Evolutionary conservation across 2,329 filamentous ascomycete genomes (phyloP), one percentile per base, ranked within the genome.

Genomic region (Paecilomyces sp.): DNA sequence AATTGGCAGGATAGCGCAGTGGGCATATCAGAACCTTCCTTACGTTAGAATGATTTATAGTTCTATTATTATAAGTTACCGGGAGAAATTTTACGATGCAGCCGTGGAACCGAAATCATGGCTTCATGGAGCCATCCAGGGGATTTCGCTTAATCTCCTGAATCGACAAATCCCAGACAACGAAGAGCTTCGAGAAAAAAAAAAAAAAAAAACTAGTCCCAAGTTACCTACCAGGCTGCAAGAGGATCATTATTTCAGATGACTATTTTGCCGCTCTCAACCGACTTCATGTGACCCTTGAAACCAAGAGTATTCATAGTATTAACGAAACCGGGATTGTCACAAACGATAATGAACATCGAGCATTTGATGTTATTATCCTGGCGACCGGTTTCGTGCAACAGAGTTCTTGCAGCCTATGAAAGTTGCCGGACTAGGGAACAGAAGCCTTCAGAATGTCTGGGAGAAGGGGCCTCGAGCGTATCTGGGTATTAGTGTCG

Each of bases 391-490:
- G 0, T 87, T 87, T 74, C 75, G 79, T 25, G 81, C 84, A 0
- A 78, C 82, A 0, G 80, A 86, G 54, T 86, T 86, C 70, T 78
- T 86, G 75, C 77, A 81, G 63, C 83, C 83, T 0, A 84, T 87
- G 62, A 71, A 80, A 25, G 74, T 86, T 18, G 76, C 71, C 9
- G 84, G 83, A 5, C 65, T 67, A 0, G 66, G 75, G 15, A 77
- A 77, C 1, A 74, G 74, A 4, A 57, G 76, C 0, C 70, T 86
- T 22, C 67, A 71, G 0, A 76, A 82, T 8, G 75, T 85, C n/a
- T 87, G 84, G 84, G 68, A 71, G n/a, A 68, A 74, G 2, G 83
- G 82, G 7, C 80, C 83, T 0, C 71, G 68, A 24, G 83, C 83
- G 11, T 76, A 80, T 12, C 77, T 81, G 61, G 81, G 83, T 55